phyloP scores from a whole-genome alignment of 1,284 basidiomycete species.

The Papiliotrema flavescens region DNA sequence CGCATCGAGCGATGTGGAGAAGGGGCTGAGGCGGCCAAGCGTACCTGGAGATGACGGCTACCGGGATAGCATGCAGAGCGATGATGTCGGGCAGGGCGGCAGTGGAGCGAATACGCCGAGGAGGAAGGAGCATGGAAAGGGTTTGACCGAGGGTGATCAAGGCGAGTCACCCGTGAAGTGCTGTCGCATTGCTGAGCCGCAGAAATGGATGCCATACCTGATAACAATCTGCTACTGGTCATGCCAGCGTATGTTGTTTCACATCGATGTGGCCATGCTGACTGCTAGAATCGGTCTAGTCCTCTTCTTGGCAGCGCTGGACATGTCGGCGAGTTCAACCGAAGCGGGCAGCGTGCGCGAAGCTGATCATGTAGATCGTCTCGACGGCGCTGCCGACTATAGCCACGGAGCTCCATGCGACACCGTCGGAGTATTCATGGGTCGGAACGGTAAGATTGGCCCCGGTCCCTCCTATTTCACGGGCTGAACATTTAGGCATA shows the following conservation, averaged over 20 bases:
- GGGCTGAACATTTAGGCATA: slow-evolving; percentile 21
- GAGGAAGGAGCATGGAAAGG: slow-evolving; percentile 16
- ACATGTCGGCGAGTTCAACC: slow-evolving; percentile 30
- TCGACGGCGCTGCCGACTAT: slow-evolving; percentile 37
- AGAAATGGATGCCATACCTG: slow-evolving; percentile 34
- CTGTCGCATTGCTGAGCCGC: slow-evolving; percentile 3
- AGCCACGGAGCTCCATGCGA: slow-evolving; percentile 25
- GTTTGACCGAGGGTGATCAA: slow-evolving; percentile 39
- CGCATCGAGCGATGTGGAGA: no score
- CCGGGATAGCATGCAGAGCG: no score
- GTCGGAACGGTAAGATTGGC: slow-evolving; percentile 26
- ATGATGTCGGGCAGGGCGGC: slow-evolving; percentile 4
- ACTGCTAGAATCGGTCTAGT: slow-evolving; percentile 33
- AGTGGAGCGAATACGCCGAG: slow-evolving; percentile 7
- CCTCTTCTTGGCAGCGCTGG: slow-evolving; percentile 41
- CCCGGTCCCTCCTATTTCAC: neutral
- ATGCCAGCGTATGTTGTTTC: slow-evolving; percentile 17
- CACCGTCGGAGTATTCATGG: slow-evolving; percentile 35
- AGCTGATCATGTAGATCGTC: slow-evolving; percentile 20
- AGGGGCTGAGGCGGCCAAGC: no score
- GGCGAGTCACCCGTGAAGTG: slow-evolving; percentile 15
- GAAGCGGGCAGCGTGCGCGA: neutral
- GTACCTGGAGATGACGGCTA: neutral
- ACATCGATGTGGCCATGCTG: neutral
- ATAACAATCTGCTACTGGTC: slow-evolving; percentile 19